A percentile compares a stretch with the other conserved stretches of the same genome.
These are phyloP conservation scores for Arabis hirsuta DNA, from an alignment of 345 rosid species.

Conservation along the genomic window DNA sequence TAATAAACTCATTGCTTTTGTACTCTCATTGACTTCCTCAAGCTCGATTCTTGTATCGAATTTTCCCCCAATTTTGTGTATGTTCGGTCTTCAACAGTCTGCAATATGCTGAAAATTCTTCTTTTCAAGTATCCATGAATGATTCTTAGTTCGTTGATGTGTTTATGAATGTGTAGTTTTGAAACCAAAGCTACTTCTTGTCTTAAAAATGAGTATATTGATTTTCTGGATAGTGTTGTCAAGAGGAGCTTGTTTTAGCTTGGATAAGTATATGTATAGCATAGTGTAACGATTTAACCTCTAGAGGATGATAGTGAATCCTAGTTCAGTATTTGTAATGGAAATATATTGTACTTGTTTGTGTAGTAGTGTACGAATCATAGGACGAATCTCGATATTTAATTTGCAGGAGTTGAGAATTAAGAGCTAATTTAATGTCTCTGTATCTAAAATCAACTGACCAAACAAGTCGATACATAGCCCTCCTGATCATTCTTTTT, in stretches of 20 bases:
- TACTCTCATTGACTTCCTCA: background rate
- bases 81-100: background rate
- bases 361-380: background rate
- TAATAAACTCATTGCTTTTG: background rate
- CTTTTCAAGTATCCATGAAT: background rate
- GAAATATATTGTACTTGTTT: background rate
- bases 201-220: background rate
- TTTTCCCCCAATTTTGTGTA: background rate
- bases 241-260: background rate
- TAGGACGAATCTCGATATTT: background rate
- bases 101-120: background rate
- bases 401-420: background rate
- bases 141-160: background rate
- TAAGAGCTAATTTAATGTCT: constrained; percentile 3
- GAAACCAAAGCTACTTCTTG: constrained; percentile 11
- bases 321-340: background rate
- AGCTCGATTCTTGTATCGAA: background rate
- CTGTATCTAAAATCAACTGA: background rate
- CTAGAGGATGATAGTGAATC: background rate
- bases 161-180: constrained; percentile 14
- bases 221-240: constrained; percentile 7
- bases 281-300: background rate
- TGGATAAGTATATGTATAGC: constrained; percentile 15
- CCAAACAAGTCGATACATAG: constrained; percentile 5
- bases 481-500: background rate